A percentile compares a stretch with the other conserved stretches of the same genome.
Conservation (phyloP, 2,329 filamentous ascomycete species). For the Alternaria hordeiaustralica region DNA sequence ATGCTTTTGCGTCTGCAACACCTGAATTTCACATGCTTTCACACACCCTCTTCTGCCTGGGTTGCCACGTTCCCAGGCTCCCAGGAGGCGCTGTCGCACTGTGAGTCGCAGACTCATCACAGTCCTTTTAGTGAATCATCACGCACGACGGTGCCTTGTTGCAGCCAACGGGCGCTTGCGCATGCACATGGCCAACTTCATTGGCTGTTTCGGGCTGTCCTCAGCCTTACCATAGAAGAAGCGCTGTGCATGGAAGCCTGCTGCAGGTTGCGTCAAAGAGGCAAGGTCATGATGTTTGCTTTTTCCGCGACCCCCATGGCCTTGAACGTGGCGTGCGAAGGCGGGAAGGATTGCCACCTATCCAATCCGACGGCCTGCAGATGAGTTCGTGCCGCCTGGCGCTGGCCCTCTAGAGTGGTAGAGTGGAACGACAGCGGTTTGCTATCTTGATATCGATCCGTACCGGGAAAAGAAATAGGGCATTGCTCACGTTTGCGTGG, state of each 20-base stretch:
- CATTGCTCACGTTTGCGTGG: neutral
- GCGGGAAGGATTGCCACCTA: conserved; percentile 5
- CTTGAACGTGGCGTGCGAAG: conserved; percentile 5
- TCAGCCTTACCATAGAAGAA: conserved; percentile 18
- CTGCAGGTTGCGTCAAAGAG: conserved; percentile 5
- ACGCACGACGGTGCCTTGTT: neutral
- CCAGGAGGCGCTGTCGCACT: conserved; percentile 7
- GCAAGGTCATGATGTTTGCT: conserved; percentile 3
- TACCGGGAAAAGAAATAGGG: neutral
- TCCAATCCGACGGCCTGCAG: conserved; percentile 5
- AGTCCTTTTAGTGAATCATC: conserved; percentile 10
- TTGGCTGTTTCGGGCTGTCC: conserved; percentile 9
- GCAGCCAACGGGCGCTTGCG: conserved; percentile 19
- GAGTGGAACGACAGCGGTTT: neutral
- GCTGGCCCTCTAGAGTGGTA: conserved; percentile 1
- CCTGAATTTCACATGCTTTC: conserved; percentile 9
- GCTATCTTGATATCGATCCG: conserved; percentile 1
- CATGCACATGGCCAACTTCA: conserved; percentile 1
- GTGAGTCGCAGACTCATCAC: conserved; percentile 18
- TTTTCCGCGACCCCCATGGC: conserved; percentile 3
- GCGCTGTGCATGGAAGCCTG: conserved; percentile 13
- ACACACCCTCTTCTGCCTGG: conserved; percentile 11
- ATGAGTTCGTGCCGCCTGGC: neutral
- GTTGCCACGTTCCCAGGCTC: conserved; percentile 5
- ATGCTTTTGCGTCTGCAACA: conserved; percentile 13